phyloP scores from a whole-genome alignment of 2,329 filamentous ascomycete species.

The Ampelomyces quisqualis region DNA sequence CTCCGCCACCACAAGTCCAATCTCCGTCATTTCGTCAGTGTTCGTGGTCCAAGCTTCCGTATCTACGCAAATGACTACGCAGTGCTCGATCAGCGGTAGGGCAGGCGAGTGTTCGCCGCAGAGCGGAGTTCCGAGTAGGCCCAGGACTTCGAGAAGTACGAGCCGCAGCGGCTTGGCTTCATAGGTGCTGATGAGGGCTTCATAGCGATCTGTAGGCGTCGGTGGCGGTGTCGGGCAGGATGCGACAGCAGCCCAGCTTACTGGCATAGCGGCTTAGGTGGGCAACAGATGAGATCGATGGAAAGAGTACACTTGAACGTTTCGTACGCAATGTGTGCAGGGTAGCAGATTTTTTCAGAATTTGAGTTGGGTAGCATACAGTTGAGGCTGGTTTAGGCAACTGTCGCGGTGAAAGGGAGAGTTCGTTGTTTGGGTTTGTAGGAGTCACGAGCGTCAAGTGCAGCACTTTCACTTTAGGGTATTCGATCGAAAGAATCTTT shows the following conservation, averaged over 20 bases:
- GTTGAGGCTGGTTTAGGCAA: no score
- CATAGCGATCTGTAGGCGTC: background rate
- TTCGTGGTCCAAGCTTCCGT: slow-evolving; percentile 21
- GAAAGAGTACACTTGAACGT: no score
- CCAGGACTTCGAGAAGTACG: background rate
- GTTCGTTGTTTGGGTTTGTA: no score
- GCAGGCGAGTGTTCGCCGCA: background rate
- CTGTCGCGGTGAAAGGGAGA: no score
- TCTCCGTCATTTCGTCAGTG: slow-evolving; percentile 19
- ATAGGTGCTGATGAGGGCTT: background rate
- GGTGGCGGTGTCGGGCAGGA: background rate
- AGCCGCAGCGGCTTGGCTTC: background rate
- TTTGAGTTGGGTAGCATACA: no score
- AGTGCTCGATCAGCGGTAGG: slow-evolving; percentile 8
- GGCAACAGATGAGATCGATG: background rate
- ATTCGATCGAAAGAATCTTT: no score
- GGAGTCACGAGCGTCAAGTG: no score
- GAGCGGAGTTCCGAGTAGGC: background rate
- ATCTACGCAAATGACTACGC: slow-evolving; percentile 16
- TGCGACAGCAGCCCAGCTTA: background rate
- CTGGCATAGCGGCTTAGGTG: background rate
- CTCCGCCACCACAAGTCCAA: slow-evolving; percentile 12
- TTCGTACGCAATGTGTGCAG: no score
- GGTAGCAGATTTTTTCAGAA: no score
- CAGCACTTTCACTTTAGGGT: no score